Evolutionary conservation across 2,329 filamentous ascomycete genomes (phyloP), one percentile per base, ranked within the genome.

Genomic region (Simplicillium aogashimaense): DNA sequence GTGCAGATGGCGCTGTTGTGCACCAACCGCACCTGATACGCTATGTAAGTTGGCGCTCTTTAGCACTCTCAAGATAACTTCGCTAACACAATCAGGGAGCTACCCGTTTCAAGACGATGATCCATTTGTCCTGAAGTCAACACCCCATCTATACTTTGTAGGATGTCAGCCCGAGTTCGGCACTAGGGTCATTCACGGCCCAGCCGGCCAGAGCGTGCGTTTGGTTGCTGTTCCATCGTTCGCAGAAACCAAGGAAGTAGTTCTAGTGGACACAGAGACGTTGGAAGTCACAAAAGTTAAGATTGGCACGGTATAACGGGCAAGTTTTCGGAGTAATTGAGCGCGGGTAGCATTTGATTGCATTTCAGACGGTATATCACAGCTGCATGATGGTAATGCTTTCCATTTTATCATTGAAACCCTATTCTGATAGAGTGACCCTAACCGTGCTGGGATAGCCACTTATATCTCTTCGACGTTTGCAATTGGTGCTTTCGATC

Each of bases 71-170:
- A 9, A 8, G n/a, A n/a, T n/a, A n/a, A n/a, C n/a, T n/a, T n/a
- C n/a, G n/a, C n/a, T n/a, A n/a, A n/a, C n/a, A n/a, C n/a, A n/a
- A n/a, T n/a, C n/a, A 89, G 86, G 86, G 86, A 89, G 85, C 55
- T 98, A 97, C 56, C 92, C 92, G 1, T 98, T 95, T 62, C 89
- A 97, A 61, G 85, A 92, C 14, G 76, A 87, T 37, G 94, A 98
- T 55, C 88, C 86, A 1, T 94, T 97, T 54, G 83, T 97, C 34
- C 72, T 98, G 52, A 77, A 81, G 47, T 67, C 79, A 14, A 94
- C 86, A 46, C 92, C 92, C 3, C 90, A 98, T 54, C 69, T 98
- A 28, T 97, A 87, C 64, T 86, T 98, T 57, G 83, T 85, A 1
- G 89, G 89, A 13, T 88, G 84, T 51, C 88, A 95, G 59, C 81